Conservation (phyloP, 768 basidiomycete genomes). For the Mycena filopes region DNA sequence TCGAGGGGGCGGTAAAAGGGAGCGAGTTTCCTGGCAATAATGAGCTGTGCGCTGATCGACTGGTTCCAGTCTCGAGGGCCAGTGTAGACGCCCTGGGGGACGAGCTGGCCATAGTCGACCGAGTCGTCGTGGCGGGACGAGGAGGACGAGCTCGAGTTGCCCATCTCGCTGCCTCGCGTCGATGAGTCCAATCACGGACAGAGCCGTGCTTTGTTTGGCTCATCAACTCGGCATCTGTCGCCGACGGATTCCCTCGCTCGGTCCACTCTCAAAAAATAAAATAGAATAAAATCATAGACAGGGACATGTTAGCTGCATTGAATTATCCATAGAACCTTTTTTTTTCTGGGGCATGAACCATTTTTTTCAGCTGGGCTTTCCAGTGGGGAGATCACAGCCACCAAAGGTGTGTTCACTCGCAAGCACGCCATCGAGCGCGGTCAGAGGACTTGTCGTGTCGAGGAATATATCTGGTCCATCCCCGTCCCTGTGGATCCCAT, state of each 20-base stretch:
- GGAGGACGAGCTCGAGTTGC: conserved; percentile 83
- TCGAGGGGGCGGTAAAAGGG: conserved; percentile 97
- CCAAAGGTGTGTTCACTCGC: no score
- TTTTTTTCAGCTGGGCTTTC: no score
- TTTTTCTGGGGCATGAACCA: no score
- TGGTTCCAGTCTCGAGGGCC: conserved; percentile 92
- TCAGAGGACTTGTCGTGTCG: no score
- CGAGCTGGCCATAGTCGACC: conserved; percentile 84
- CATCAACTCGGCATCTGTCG: no score
- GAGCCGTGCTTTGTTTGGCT: not conserved
- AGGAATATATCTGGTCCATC: no score
- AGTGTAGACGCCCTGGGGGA: conserved; percentile 89
- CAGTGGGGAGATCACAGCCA: no score
- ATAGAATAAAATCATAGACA: no score
- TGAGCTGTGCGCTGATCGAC: conserved; percentile 84
- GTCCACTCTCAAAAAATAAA: not conserved
- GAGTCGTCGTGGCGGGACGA: conserved; percentile 84
- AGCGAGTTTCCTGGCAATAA: conserved; percentile 87
- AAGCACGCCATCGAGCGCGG: no score
- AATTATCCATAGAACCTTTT: no score
- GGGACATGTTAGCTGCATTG: no score
- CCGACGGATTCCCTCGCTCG: no score
- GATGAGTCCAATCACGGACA: not conserved
- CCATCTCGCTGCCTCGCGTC: conserved; percentile 61
- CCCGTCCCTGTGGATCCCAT: not conserved